Conservation (phyloP, 2,329 filamentous ascomycete genomes). For the Didymella sp. region DNA sequence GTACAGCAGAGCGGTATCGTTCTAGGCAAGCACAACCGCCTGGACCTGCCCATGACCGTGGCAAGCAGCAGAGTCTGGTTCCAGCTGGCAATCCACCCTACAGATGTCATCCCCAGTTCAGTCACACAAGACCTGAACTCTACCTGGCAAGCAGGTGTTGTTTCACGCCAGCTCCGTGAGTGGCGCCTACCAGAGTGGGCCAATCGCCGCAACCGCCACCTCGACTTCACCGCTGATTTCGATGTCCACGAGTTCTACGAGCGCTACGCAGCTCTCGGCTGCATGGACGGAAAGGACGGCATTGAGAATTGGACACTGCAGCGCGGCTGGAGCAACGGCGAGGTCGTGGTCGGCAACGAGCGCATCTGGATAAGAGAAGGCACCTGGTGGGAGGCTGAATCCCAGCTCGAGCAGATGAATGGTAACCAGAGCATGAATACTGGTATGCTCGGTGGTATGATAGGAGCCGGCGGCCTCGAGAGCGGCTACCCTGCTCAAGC, state of each 20-base stretch:
- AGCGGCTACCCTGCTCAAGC: conserved; percentile 73
- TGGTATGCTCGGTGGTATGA: conserved; percentile 58
- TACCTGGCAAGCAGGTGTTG: conserved; percentile 92
- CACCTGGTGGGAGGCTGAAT: conserved; percentile 98
- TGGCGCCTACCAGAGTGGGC: conserved; percentile 98
- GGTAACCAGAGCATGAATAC: conserved; percentile 47
- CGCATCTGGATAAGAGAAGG: conserved; percentile 94
- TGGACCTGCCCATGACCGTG: conserved; percentile 77
- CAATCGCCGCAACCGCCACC: conserved; percentile 85
- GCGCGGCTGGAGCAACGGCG: conserved; percentile 97
- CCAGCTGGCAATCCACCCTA: conserved; percentile 89
- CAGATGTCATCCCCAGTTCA: conserved; percentile 79
- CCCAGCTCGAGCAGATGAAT: conserved; percentile 88
- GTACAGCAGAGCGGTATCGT: conserved; percentile 78
- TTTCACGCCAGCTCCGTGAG: conserved; percentile 89
- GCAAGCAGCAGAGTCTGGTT: conserved; percentile 93
- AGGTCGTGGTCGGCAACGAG: conserved; percentile 88
- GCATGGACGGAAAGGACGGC: conserved; percentile 86
- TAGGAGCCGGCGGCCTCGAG: conserved; percentile 68
- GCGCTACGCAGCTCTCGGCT: conserved; percentile 83
- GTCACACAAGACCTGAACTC: conserved; percentile 75
- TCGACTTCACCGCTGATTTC: conserved; percentile 97
- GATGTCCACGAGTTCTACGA: conserved; percentile 90
- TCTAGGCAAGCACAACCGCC: conserved; percentile 76
- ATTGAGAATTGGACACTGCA: conserved; percentile 95